These are phyloP conservation scores for Aspergillus novoparasiticus DNA, from an alignment of 2,329 filamentous ascomycete genomes.

Conservation along the genomic window DNA sequence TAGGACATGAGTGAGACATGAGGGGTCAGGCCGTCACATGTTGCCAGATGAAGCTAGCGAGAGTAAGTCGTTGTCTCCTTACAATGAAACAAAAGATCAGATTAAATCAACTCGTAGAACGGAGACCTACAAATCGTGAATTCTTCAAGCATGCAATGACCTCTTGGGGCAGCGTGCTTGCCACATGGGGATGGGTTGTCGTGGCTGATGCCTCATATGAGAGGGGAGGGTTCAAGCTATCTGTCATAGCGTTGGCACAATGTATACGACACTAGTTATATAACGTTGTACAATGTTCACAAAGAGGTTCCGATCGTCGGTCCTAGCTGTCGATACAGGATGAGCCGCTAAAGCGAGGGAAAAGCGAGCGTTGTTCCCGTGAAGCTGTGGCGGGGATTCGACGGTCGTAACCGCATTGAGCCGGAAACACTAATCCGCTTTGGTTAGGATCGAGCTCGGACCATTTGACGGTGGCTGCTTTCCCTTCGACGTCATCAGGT, in stretches of 20 bases:
- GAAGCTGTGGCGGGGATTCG: conserved; percentile 1
- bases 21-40: conserved; percentile 77
- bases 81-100: background rate
- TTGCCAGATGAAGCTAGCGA: conserved; percentile 86
- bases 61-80: conserved; percentile 8
- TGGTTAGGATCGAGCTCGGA: background rate
- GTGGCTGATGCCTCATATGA: conserved; percentile 76
- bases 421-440: background rate
- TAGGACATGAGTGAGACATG: conserved; percentile 99
- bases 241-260: conserved; percentile 38
- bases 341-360: background rate
- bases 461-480: background rate
- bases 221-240: conserved; percentile 64
- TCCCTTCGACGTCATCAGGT: conserved; percentile 3
- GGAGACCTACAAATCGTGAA: conserved; percentile 77
- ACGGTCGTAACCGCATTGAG: conserved; percentile 4
- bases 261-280: background rate
- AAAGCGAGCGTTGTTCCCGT: background rate
- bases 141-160: conserved; percentile 92
- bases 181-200: conserved; percentile 69
- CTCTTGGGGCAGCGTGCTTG: conserved; percentile 73
- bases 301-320: background rate
- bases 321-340: background rate
- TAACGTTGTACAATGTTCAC: background rate
- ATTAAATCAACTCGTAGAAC: conserved; percentile 13